A percentile compares a stretch with the other conserved stretches of the same genome.
Evolutionary conservation across 106 monocot species (phyloP).

Genomic region (Ottelia alismoides): DNA sequence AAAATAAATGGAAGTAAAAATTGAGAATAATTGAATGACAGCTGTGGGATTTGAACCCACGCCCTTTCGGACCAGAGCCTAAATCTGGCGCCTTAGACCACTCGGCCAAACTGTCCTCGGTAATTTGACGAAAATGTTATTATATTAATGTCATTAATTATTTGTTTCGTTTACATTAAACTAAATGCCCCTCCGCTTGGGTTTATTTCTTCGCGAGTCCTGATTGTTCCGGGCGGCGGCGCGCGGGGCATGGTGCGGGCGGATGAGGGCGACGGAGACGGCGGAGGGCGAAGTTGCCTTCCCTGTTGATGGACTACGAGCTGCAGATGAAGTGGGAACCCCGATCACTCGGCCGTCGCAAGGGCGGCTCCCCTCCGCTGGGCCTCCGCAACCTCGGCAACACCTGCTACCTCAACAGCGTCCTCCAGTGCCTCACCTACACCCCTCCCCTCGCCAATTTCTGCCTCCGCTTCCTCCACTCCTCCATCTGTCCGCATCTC

Average conservation of each 20-base stretch:
- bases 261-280: constrained; percentile 24
- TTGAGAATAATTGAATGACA: too few species aligned
- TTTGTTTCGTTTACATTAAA: too few species aligned
- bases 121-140: too few species aligned
- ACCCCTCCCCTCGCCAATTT: constrained; percentile 92
- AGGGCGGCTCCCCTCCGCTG: constrained; percentile 36
- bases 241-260: too few species aligned
- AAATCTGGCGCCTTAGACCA: constrained; percentile 99
- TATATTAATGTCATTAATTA: too few species aligned
- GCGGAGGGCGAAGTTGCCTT: constrained; percentile 12
- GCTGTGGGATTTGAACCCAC: constrained; percentile 99
- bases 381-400: constrained; percentile 94
- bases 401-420: constrained; percentile 93
- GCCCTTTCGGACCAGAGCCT: constrained; percentile 99
- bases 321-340: constrained; percentile 56
- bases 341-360: constrained; percentile 22
- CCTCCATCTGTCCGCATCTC: constrained; percentile 39
- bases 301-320: constrained; percentile 22
- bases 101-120: constrained; percentile 58
- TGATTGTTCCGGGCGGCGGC: constrained; percentile 5
- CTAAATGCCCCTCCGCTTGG: too few species aligned
- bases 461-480: constrained; percentile 70
- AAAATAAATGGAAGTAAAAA: too few species aligned
- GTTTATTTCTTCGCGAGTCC: too few species aligned
- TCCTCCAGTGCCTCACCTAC: constrained; percentile 91